phyloP scores from a whole-genome alignment of 208 protist species.

The Wallacemonas sp. region DNA sequence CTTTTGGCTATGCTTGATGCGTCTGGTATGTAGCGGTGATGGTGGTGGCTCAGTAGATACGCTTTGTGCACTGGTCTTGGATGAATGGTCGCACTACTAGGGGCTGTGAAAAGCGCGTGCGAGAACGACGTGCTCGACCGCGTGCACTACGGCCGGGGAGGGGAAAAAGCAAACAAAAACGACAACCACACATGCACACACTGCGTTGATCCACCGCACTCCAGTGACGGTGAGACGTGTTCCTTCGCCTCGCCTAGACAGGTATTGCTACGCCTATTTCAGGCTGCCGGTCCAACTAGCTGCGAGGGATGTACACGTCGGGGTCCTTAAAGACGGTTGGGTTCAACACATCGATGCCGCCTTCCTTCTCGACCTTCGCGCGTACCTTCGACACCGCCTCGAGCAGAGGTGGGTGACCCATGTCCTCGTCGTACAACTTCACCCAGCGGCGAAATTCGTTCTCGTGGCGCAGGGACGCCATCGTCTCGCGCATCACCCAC shows the following conservation, averaged over 20 bases:
- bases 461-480: conserved; percentile 74
- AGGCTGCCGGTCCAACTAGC: conserved; percentile 9
- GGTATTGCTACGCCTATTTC: background rate
- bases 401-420: conserved; percentile 80
- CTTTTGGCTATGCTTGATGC: too few relatives aligned
- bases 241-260: too few relatives aligned
- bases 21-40: too few relatives aligned
- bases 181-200: background rate
- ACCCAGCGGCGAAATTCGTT: conserved; percentile 68
- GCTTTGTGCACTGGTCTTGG: too few relatives aligned
- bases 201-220: background rate
- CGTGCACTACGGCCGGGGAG: too few relatives aligned
- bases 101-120: too few relatives aligned
- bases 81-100: too few relatives aligned
- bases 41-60: too few relatives aligned
- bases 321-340: conserved; percentile 88
- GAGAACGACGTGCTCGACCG: too few relatives aligned
- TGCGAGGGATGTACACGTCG: conserved; percentile 62
- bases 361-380: conserved; percentile 58
- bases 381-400: conserved; percentile 69
- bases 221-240: too few relatives aligned
- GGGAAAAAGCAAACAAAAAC: conserved; percentile 12
- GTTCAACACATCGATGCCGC: conserved; percentile 71
- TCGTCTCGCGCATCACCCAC: conserved; percentile 85
- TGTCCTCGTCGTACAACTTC: conserved; percentile 67